Base-by-base conservation (phyloP, 805 yeast genomes). In the Myxozyma neotropica region DNA sequence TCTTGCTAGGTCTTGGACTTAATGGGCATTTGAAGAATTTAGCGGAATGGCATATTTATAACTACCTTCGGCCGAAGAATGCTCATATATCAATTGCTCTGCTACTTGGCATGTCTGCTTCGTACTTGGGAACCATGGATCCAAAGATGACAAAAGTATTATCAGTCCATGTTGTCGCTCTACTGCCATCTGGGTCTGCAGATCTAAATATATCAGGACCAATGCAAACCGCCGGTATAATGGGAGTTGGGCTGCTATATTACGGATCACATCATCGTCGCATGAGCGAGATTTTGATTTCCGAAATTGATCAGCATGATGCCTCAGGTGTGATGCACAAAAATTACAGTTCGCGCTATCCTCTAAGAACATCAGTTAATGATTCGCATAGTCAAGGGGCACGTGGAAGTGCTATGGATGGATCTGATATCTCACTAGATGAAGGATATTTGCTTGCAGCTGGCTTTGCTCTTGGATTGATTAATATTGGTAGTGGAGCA, bases 31-130 rank as follows among this genome's bases (percentile, higher is more conserved):
- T 94, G 67, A 84, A 81, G 57, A 79, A 80, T 43, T 74, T 94
- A 26, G 98, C 93, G 69, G 97, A 94, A 72, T 94, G 98, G 97
- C 97, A 92, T 70, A 88, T 93, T 31, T 94, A 90, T 72, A 92
- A 93, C 69, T 91, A 90, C 66, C 75, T 94, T 54, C 96, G 96
- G 0, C 96, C 96, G 0, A 92, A 94, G 65, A 90, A 89, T 68
- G 82, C 87, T 2, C 81, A 81, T 42, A 89, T 96, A 0, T 89
- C 96, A 71, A 85, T 91, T 36, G 98, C 97, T 0, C 77, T 94
- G 46, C 75, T 94, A 36, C 74, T 94, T 17, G 99, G 99, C 0
- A 87, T 93, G 89, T 84, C 97, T 19, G 97, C 97, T 0, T 89
- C 97, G 73, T 76, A 85, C 59, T 78, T 78, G 65, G 92, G 97